Evolutionary conservation across 306 rosid genomes (phyloP), one percentile per base, ranked within the genome.

Genomic region (Senna tora): DNA sequence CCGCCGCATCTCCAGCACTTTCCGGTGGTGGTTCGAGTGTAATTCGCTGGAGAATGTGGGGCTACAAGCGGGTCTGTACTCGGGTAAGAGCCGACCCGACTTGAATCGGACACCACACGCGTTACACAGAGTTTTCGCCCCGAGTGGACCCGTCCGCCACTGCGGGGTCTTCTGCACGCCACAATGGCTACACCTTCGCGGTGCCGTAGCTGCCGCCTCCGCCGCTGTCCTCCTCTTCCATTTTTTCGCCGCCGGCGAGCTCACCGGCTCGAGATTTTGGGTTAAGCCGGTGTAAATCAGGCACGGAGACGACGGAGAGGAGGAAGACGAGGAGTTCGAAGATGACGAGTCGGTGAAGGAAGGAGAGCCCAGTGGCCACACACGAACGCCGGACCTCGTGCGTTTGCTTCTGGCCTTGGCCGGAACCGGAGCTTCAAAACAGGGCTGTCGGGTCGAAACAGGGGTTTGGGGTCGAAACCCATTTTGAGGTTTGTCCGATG

Each of bases 161-260:
- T 87, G 92, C 4, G 92, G 92, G 25, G 92, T 87, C 78, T 87
- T 87, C 73, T 87, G 89, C 4, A 87, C 92, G 0, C 92, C 92
- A 70, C 92, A 87, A 71, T 87, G 92, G 71, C 82, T 80, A 81
- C 92, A 87, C 69, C 90, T 82, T 10, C 92, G 80, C 0, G 80
- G 69, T 2, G 80, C 45, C 75, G 66, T 84, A 71, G 38, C 46
- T 1, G 77, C 32, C 16, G 6, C 12, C 49, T 67, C 77, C 0
- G 42, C 17, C 3, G 32, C 25, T 15, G 15, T 17, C 7, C 42
- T 65, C 53, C 45, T 83, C 82, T 73, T 83, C 2, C 45, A 65
- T 25, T 73, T 78, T 78, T 83, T 83, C 41, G 62, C 64, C 6
- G 21, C 67, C 2, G 14, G 74, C 2, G 25, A 39, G 25, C 32